A percentile compares a stretch with the other conserved stretches of the same genome.
These are phyloP conservation scores for Mycena citricolor DNA, from an alignment of 1,284 basidiomycete species.

Conservation along the genomic window DNA sequence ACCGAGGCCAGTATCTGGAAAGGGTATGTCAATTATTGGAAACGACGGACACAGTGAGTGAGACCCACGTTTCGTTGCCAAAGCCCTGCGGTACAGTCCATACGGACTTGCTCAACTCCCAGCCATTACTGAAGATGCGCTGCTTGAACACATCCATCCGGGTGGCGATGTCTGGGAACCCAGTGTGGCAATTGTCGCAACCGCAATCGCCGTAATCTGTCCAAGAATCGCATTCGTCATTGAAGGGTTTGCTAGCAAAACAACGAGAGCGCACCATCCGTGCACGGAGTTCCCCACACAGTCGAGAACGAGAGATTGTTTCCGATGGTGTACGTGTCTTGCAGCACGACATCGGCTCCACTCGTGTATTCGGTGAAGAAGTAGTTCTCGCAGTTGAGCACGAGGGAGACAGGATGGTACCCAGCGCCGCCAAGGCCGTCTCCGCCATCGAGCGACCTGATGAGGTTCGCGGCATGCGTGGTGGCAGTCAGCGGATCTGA, in stretches of 20 bases:
- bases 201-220: conserved; percentile 69
- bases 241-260: not conserved
- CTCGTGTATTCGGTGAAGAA: conserved; percentile 56
- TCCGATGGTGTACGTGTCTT: conserved; percentile 56
- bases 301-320: conserved; percentile 69
- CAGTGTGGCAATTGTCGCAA: conserved; percentile 54
- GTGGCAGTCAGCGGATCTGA: conserved; percentile 67
- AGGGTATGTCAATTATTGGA: too few species aligned
- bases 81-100: conserved; percentile 81
- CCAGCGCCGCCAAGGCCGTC: conserved; percentile 32
- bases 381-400: conserved; percentile 74
- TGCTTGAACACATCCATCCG: conserved; percentile 64
- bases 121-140: conserved; percentile 58
- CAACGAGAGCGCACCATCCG: conserved; percentile 16
- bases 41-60: not conserved
- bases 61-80: conserved; percentile 55
- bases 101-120: conserved; percentile 61
- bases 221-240: conserved; percentile 40
- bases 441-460: conserved; percentile 60
- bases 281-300: conserved; percentile 38
- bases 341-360: conserved; percentile 59
- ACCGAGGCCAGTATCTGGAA: conserved; percentile 62
- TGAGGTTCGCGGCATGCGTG: conserved; percentile 55
- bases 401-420: conserved; percentile 75
- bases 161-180: conserved; percentile 60